A percentile compares a stretch with the other conserved stretches of the same genome.
Conservation (phyloP, 495 filamentous ascomycete species). For the Podospora fimiseda region DNA sequence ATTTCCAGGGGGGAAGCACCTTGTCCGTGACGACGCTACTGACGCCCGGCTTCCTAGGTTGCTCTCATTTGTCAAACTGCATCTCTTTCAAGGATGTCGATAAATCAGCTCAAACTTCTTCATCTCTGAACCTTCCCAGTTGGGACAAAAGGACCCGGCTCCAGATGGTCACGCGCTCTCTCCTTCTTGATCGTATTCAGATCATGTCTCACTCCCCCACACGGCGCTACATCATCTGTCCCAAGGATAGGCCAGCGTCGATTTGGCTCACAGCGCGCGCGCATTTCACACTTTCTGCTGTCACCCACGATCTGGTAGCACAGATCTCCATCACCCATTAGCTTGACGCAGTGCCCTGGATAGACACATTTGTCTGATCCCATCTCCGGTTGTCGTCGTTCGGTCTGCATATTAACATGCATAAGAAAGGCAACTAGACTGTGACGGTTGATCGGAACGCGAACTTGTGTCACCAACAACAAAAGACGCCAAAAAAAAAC, state of each 20-base stretch:
- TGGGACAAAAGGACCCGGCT: background rate
- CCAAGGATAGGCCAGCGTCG: background rate
- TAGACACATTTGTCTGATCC: constrained; percentile 1
- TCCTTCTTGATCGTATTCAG: background rate
- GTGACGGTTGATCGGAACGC: too few relatives aligned
- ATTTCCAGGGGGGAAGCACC: background rate
- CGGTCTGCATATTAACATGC: background rate
- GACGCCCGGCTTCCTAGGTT: background rate
- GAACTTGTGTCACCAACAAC: background rate
- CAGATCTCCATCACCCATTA: constrained; percentile 11
- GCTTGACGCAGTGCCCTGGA: background rate
- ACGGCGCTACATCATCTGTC: background rate
- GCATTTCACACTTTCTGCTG: constrained; percentile 6
- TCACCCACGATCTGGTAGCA: constrained; percentile 14
- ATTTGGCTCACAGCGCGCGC: background rate
- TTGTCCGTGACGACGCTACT: background rate
- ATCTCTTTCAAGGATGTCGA: background rate
- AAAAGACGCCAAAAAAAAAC: background rate
- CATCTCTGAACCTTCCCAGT: background rate
- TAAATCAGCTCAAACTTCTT: too few relatives aligned
- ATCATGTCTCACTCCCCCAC: background rate
- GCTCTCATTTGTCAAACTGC: background rate
- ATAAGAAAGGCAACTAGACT: too few relatives aligned
- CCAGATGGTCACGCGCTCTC: background rate
- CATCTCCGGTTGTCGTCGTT: background rate